Evolutionary conservation across 2,329 filamentous ascomycete genomes (phyloP).

Genomic region (Epichloe elymi): DNA sequence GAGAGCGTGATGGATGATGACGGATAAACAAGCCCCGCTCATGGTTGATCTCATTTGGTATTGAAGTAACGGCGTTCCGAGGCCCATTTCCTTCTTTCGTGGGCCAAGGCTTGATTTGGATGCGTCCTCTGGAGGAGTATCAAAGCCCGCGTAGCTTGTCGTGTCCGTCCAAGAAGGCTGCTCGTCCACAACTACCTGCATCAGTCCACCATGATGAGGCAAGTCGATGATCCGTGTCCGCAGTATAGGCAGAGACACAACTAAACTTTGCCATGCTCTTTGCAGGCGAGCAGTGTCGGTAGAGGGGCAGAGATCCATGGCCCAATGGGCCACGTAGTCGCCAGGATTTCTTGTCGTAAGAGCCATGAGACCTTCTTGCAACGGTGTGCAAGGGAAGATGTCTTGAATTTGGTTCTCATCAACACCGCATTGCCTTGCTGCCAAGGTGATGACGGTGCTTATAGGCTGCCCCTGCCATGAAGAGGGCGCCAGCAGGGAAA

Average conservation of each 20-base stretch:
- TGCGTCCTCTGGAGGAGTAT: no score
- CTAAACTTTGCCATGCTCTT: neutral
- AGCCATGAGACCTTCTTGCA: constrained; percentile 2
- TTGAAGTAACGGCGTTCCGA: neutral
- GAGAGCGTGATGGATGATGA: neutral
- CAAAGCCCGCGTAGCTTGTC: neutral
- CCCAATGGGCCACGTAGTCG: neutral
- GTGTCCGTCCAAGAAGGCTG: neutral
- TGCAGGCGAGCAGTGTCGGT: neutral
- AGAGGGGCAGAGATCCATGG: neutral
- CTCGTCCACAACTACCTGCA: neutral
- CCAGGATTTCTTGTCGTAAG: neutral
- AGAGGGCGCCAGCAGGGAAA: neutral
- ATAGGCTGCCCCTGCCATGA: no score
- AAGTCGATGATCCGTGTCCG: neutral
- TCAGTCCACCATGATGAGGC: neutral
- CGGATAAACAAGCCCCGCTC: neutral
- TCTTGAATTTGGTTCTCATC: neutral
- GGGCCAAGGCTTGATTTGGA: neutral
- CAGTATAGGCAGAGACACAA: neutral
- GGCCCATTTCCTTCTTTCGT: neutral
- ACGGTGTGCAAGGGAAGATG: neutral
- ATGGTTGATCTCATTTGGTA: neutral
- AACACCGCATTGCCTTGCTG: neutral
- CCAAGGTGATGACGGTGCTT: neutral